Evolutionary conservation across 1,284 basidiomycete species (phyloP), one percentile per base, ranked within the genome.

Genomic region (Trametes versicolor): DNA sequence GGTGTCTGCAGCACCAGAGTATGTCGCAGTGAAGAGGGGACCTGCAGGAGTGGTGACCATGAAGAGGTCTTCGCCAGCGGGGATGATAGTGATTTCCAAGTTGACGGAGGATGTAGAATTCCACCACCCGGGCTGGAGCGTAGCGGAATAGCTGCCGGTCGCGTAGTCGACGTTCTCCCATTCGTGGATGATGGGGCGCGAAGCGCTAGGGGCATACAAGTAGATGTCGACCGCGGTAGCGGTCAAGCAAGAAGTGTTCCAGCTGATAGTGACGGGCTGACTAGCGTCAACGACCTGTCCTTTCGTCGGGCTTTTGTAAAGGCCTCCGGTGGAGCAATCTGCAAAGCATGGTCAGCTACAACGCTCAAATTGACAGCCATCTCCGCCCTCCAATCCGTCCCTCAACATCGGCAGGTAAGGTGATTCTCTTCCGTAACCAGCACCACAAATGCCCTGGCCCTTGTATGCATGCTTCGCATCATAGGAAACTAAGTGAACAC

Each of bases 51-150:
- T 75, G 48, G 81, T 76, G 50, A 85, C 82, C 43, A 88, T 75
- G 80, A 89, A 94, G 2, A 83, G 76, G 2, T 85, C 81, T 2
- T 81, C 73, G 39, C 86, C 87, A 10, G 82, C 72, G 17, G 86
- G 75, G 65, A 94, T 81, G 74, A 96, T 91, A 62, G 81, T 79
- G 65, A 95, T 75, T 72, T 95, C 89, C 19, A 96, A 84, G 9
- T 77, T 71, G 21, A 86, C 80, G 2, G 81, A 78, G 2, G 80
- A 66, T 2, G 89, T 87, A 13, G 84, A 77, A 72, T 94, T 91
- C 92, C 93, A 96, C 93, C 94, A 96, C 43, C 82, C 81, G 0
- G 94, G 89, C 63, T 86, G 77, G 52, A 96, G 77, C 13, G 76
- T 76, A 4, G 85, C 79, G 62, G 82, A 76, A 75, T 88, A 90